Percentiles rank a stretch among this genome's conserved stretches.
Conservation (phyloP, 1,139 yeast species). For the Hyphopichia khmerensis region DNA sequence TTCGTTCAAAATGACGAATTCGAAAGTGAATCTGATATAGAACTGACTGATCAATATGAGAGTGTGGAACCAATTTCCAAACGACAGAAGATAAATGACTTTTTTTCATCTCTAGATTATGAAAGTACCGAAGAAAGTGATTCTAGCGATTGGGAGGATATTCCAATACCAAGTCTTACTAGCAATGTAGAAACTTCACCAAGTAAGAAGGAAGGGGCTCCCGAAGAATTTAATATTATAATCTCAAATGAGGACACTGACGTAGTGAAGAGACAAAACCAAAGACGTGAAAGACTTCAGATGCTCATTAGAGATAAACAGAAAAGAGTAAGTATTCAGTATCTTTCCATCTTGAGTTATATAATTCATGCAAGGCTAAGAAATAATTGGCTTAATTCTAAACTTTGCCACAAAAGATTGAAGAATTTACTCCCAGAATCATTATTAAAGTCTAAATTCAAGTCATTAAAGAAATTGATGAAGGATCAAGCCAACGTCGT, state of each 20-base stretch:
- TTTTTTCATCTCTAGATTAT: conserved; percentile 8
- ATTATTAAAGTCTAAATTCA: conserved; percentile 15
- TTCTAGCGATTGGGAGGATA: conserved; percentile 2
- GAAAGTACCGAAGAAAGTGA: conserved; percentile 6
- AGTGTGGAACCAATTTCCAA: neutral
- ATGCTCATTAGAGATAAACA: conserved; percentile 10
- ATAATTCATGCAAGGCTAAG: conserved; percentile 23
- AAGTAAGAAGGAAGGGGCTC: neutral
- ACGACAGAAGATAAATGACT: conserved; percentile 6
- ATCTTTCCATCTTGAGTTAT: conserved; percentile 26
- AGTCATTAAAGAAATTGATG: conserved; percentile 8
- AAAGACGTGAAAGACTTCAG: conserved; percentile 7
- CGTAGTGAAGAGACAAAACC: conserved; percentile 4
- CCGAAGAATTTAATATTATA: conserved; percentile 9
- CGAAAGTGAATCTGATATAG: neutral
- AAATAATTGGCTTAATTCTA: conserved; percentile 21
- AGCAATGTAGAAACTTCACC: neutral
- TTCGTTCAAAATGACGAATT: neutral
- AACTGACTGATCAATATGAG: neutral
- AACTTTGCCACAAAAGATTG: conserved; percentile 19
- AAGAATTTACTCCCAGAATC: conserved; percentile 28
- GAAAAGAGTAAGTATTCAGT: conserved; percentile 18
- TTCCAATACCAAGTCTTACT: neutral
- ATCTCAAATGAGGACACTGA: conserved; percentile 5
- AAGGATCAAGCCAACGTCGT: neutral